Conservation (phyloP, 164 flowering plant genomes). For the Brasenia schreberi region DNA sequence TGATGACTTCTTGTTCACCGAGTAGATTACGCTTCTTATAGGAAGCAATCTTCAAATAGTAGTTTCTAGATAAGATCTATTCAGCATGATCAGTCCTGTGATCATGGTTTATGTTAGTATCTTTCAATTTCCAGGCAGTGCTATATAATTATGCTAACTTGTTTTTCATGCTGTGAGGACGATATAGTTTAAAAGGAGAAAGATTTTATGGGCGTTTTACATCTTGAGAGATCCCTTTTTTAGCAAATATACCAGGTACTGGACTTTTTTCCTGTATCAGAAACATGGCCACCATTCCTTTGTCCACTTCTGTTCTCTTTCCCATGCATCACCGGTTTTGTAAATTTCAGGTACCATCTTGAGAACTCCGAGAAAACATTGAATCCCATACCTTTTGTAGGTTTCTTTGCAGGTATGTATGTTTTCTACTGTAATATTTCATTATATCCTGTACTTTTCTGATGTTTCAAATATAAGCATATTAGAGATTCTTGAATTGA, state of each 20-base stretch:
- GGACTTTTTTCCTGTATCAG: not conserved
- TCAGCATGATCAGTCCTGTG: not conserved
- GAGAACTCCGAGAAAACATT: conserved; percentile 44
- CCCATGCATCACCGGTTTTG: no score
- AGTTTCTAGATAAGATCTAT: not conserved
- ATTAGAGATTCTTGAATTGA: not conserved
- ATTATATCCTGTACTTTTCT: not conserved
- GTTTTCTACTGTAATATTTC: not conserved
- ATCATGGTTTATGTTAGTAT: not conserved
- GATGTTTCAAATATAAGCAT: not conserved
- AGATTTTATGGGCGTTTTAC: conserved; percentile 81
- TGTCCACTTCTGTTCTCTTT: not conserved
- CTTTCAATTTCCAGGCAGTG: not conserved
- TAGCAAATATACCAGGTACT: conserved; percentile 66
- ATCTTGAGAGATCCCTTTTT: conserved; percentile 98
- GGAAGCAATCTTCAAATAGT: not conserved
- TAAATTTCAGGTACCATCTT: conserved; percentile 51
- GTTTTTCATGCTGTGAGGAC: not conserved
- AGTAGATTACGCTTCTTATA: no score
- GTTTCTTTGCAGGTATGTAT: conserved; percentile 61
- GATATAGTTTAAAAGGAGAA: conserved; percentile 66
- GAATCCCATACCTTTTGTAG: conserved; percentile 74
- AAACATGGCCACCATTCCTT: not conserved
- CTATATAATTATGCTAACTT: not conserved
- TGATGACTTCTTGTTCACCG: no score